phyloP scores from a whole-genome alignment of 306 rosid species.

The Quercus ilex region DNA sequence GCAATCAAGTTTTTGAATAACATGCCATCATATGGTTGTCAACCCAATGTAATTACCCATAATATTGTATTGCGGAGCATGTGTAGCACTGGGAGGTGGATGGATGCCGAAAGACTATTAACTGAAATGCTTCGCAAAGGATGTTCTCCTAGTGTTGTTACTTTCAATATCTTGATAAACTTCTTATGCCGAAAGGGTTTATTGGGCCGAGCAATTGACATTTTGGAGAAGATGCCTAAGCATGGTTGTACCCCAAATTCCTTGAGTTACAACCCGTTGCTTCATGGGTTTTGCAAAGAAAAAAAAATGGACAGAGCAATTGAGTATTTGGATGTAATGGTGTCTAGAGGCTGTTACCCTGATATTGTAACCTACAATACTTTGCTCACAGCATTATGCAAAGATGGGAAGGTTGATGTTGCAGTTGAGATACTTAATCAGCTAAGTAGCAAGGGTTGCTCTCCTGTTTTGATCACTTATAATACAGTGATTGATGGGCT shows the following conservation, averaged over 20 bases:
- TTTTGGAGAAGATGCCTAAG: constrained; percentile 86
- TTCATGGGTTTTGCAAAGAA: constrained; percentile 90
- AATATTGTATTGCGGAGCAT: constrained; percentile 82
- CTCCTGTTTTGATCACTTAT: constrained; percentile 86
- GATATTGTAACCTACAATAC: constrained; percentile 94
- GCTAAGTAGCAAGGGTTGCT: constrained; percentile 76
- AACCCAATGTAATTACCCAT: constrained; percentile 77
- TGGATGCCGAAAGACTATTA: constrained; percentile 81
- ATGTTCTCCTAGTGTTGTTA: constrained; percentile 91
- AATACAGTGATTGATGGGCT: constrained; percentile 89
- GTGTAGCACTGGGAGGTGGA: constrained; percentile 94
- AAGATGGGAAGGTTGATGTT: constrained; percentile 86
- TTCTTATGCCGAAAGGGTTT: constrained; percentile 83
- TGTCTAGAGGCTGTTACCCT: constrained; percentile 87
- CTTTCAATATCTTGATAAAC: constrained; percentile 94
- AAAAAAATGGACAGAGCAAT: constrained; percentile 86
- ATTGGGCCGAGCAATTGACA: constrained; percentile 79
- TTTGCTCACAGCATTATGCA: constrained; percentile 82
- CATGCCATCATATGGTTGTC: constrained; percentile 67
- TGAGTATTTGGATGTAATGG: constrained; percentile 83
- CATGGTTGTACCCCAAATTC: constrained; percentile 90
- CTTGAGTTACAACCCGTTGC: constrained; percentile 90
- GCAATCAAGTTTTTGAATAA: constrained; percentile 65
- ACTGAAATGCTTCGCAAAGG: constrained; percentile 81
- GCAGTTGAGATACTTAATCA: constrained; percentile 87